phyloP scores from a whole-genome alignment of 768 basidiomycete species.

The Boletus rex-veris region DNA sequence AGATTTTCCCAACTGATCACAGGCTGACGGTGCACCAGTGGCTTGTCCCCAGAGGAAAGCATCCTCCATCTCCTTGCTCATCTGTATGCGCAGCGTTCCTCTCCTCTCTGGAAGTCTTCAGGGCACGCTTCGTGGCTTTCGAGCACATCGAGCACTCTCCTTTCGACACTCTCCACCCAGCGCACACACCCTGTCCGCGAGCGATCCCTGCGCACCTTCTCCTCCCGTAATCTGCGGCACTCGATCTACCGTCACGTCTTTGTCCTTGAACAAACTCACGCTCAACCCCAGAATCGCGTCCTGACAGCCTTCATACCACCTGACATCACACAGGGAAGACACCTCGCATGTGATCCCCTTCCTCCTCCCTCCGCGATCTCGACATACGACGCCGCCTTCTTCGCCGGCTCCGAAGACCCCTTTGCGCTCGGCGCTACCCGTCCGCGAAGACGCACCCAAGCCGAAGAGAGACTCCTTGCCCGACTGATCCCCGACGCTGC shows the following conservation, averaged over 20 bases:
- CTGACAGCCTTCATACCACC: slow-evolving; percentile 73
- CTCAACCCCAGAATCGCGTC: slow-evolving; percentile 35
- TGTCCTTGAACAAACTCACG: slow-evolving; percentile 62
- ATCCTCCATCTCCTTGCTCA: slow-evolving; percentile 80
- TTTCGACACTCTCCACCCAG: slow-evolving; percentile 30
- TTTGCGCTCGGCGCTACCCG: slow-evolving; percentile 29
- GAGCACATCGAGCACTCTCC: slow-evolving; percentile 43
- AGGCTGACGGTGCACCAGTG: slow-evolving; percentile 27
- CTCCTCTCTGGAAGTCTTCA: slow-evolving; percentile 78
- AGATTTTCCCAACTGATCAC: neutral
- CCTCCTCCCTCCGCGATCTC: slow-evolving; percentile 64
- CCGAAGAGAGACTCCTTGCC: slow-evolving; percentile 52
- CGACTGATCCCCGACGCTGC: slow-evolving; percentile 56
- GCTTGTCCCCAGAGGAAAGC: slow-evolving; percentile 36
- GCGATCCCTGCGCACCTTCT: slow-evolving; percentile 38
- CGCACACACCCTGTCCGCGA: slow-evolving; percentile 31
- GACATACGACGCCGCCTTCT: slow-evolving; percentile 72
- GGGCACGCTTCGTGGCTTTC: slow-evolving; percentile 64
- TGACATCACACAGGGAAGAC: slow-evolving; percentile 46
- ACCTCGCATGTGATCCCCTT: slow-evolving; percentile 81
- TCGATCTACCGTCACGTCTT: slow-evolving; percentile 74
- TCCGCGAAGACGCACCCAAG: slow-evolving; percentile 39
- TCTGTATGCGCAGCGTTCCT: slow-evolving; percentile 80
- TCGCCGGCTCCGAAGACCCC: slow-evolving; percentile 57
- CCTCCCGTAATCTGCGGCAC: slow-evolving; percentile 38